Evolutionary conservation across 2,329 filamentous ascomycete genomes (phyloP), one percentile per base, ranked within the genome.

Genomic region (Stachybotrys echinatus): DNA sequence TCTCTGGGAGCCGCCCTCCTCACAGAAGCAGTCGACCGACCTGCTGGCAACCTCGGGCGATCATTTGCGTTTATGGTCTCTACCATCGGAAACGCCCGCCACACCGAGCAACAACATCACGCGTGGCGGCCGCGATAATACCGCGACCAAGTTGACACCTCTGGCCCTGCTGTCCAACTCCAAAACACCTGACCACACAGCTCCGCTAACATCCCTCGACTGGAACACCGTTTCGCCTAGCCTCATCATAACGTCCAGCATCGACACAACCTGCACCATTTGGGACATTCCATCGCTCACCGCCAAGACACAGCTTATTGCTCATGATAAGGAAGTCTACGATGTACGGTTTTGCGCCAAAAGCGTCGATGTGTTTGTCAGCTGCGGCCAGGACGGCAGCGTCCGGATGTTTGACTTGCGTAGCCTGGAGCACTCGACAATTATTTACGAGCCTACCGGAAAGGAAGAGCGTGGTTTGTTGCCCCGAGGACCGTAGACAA

Each of bases 221-320:
- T 99, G 94, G 94, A 99, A 99, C 63, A 95, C 89, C 2, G 87
- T 99, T 48, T 96, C 91, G 21, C 94, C 94, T 1, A 96, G 92
- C 66, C 76, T 99, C 48, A 99, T 99, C 64, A 99, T 99, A 62
- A 99, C 94, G 1, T 96, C 92, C 4, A 97, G 92, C 67, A 99
- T 99, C 63, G 94, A 99, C 65, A 99, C 94, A 2, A 99, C 94
- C 6, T 99, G 94, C 72, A 99, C 94, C 5, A 99, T 99, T 57
- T 99, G 94, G 94, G 94, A 99, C 67, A 99, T 99, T 50, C 94
- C 94, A 4, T 96, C 94, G 1, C 76, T 99, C 54, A 99, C 94
- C 1, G 94, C 94, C 48, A 99, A 99, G 73, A 99, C 94, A 2
- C 94, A 99, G 67, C 76, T 99, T 43, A 99, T 99, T 69, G 94